Evolutionary conservation across 2,329 filamentous ascomycete genomes (phyloP), one percentile per base, ranked within the genome.

Genomic region (Botrytis byssoidea): DNA sequence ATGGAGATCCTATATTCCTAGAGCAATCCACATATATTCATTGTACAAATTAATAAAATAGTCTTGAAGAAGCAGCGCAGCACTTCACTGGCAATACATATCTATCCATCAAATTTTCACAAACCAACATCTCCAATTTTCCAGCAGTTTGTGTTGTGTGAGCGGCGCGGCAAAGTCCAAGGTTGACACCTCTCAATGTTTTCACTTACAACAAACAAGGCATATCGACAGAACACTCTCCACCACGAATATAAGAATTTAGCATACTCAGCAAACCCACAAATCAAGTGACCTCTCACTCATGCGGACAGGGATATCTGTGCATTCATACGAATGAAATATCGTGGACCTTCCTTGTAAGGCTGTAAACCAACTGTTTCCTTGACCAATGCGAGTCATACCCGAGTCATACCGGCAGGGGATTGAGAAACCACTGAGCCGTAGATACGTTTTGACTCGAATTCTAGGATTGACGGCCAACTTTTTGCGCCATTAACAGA

Each of bases 321-420:
- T 35, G 29, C 37, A 55, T 42, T 4, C 35, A 71, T 29, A 71
- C 25, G 44, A 22, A 22, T 32, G 5, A 42, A 32, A 20, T 16
- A 20, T 40, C 37, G 9, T 55, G 69, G 70, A 32, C 5, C 65
- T 70, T 75, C 65, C 66, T 64, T 67, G 55, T 68, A 66, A 71
- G 68, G 61, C 64, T 66, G 40, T 37, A 29, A 51, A 42, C 61
- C 46, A 67, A 72, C 70, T n/a, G 60, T 59, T 66, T 42, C 18
- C 48, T 18, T 20, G 29, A 12, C 40, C 40, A 35, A 70, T 70
- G 55, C 68, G 40, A 70, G 68, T 70, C 68, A 70, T 70, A 42
- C 22, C 55, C 48, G 35, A 57, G 18, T 68, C 35, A 55, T 29
- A 32, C 25, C n/a, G 16, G 35, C 25, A 55, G 25, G 37, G 12